A percentile compares a stretch with the other conserved stretches of the same genome.
phyloP scores from a whole-genome alignment of 768 basidiomycete genomes.

The Boletus tomentosulus region DNA sequence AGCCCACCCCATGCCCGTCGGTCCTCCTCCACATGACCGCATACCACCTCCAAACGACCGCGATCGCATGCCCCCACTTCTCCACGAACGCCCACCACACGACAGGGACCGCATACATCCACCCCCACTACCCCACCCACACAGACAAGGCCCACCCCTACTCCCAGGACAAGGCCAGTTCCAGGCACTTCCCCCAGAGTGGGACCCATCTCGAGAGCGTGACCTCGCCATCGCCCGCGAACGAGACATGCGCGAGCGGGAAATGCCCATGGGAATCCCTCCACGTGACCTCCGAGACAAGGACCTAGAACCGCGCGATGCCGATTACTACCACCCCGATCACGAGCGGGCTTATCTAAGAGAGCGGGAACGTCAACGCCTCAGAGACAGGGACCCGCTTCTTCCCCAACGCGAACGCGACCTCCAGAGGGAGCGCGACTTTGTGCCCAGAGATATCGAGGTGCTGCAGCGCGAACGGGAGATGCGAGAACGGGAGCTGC shows the following conservation, averaged over 20 bases:
- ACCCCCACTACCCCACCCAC: slow-evolving; percentile 19
- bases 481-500: slow-evolving; percentile 24
- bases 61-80: slow-evolving; percentile 22
- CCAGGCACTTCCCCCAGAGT: slow-evolving; percentile 26
- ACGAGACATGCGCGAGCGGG: slow-evolving; percentile 24
- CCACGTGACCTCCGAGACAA: slow-evolving; percentile 27
- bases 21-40: slow-evolving; percentile 19
- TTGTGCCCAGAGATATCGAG: slow-evolving; percentile 23
- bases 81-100: slow-evolving; percentile 21
- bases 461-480: slow-evolving; percentile 24
- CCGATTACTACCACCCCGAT: slow-evolving; percentile 21
- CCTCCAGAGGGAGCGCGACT: slow-evolving; percentile 20
- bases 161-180: slow-evolving; percentile 32
- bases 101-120: slow-evolving; percentile 29
- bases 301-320: slow-evolving; percentile 24
- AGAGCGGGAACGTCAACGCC: slow-evolving; percentile 22
- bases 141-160: slow-evolving; percentile 13
- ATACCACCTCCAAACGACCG: slow-evolving; percentile 21
- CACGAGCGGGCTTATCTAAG: slow-evolving; percentile 22
- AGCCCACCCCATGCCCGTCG: slow-evolving; percentile 18
- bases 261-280: slow-evolving; percentile 13
- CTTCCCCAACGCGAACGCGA: slow-evolving; percentile 26
- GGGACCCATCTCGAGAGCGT: slow-evolving; percentile 24
- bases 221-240: slow-evolving; percentile 21
- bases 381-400: slow-evolving; percentile 22